A percentile compares a stretch with the other conserved stretches of the same genome.
These are phyloP conservation scores for Onygenales sp. DNA, from an alignment of 2,329 filamentous ascomycete genomes.

Conservation along the genomic window DNA sequence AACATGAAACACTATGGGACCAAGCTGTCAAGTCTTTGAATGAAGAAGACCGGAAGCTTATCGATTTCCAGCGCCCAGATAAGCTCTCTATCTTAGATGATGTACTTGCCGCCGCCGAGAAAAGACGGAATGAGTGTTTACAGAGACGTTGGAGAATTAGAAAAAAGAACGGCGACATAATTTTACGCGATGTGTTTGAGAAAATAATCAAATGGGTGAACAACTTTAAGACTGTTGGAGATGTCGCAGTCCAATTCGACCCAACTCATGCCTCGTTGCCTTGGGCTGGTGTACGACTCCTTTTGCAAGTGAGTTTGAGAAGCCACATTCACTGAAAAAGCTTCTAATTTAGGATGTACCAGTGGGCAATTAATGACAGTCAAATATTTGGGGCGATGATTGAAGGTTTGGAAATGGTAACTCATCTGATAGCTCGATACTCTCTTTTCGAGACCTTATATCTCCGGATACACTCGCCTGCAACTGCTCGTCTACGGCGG, in stretches of 20 bases:
- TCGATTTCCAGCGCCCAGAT: too few species aligned
- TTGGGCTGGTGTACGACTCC: conserved; percentile 23
- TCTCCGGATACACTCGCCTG: conserved; percentile 2
- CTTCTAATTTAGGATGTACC: neutral
- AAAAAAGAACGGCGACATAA: neutral
- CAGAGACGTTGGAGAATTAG: conserved; percentile 3
- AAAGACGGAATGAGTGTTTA: conserved; percentile 7
- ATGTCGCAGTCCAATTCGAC: conserved; percentile 20
- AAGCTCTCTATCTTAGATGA: too few species aligned
- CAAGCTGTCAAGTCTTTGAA: too few species aligned
- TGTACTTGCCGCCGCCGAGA: neutral
- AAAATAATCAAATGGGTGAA: conserved; percentile 13
- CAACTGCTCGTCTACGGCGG: conserved; percentile 3
- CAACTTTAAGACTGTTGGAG: conserved; percentile 21
- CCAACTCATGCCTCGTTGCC: conserved; percentile 22
- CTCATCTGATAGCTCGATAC: conserved; percentile 12
- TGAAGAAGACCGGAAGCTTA: too few species aligned
- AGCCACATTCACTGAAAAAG: neutral
- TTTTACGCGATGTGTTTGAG: conserved; percentile 6
- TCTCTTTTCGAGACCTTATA: conserved; percentile 10
- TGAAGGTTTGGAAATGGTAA: conserved; percentile 9
- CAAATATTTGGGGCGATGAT: conserved; percentile 4
- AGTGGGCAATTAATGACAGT: neutral
- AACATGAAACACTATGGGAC: too few species aligned
- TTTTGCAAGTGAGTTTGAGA: conserved; percentile 18